Percentiles rank a stretch among this genome's conserved stretches.
Evolutionary conservation across 192 early-diverging fungal genomes (phyloP).

Genomic region (Pilobolus umbonatus): DNA sequence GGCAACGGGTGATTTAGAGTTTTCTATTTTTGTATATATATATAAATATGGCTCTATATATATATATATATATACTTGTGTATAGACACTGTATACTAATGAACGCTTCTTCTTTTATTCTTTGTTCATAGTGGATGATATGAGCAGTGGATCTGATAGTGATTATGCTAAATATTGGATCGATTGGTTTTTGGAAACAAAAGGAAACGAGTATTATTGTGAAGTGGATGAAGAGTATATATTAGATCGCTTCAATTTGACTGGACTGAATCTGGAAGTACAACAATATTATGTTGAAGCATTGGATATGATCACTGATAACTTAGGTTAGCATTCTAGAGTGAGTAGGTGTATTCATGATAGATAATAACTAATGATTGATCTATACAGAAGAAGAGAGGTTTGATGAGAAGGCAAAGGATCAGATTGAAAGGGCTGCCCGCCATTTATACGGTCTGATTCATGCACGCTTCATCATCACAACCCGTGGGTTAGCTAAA

Average conservation of each 20-base stretch:
- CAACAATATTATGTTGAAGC: constrained; percentile 78
- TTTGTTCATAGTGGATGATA: constrained; percentile 42
- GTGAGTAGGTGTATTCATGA: not conserved
- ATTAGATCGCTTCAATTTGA: constrained; percentile 93
- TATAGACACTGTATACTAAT: too few relatives aligned
- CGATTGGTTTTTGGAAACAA: constrained; percentile 85
- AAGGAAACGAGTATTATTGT: constrained; percentile 96
- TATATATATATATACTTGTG: too few relatives aligned
- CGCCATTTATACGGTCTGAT: constrained; percentile 94
- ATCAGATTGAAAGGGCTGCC: constrained; percentile 80
- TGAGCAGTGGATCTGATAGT: constrained; percentile 49
- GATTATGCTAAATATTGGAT: constrained; percentile 79
- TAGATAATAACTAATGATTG: not conserved
- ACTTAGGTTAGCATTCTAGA: constrained; percentile 51
- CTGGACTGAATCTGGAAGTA: constrained; percentile 84
- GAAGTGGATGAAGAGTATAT: constrained; percentile 97
- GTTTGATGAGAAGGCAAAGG: constrained; percentile 62
- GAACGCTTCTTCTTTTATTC: not conserved
- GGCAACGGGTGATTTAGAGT: too few relatives aligned
- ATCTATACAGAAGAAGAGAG: constrained; percentile 45
- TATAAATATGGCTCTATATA: too few relatives aligned
- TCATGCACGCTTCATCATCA: constrained; percentile 93
- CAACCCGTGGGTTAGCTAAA: constrained; percentile 83
- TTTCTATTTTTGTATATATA: too few relatives aligned
- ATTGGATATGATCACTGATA: constrained; percentile 88